These are phyloP conservation scores for Colletotrichum cereale DNA, from an alignment of 2,329 filamentous ascomycete genomes.

Conservation along the genomic window DNA sequence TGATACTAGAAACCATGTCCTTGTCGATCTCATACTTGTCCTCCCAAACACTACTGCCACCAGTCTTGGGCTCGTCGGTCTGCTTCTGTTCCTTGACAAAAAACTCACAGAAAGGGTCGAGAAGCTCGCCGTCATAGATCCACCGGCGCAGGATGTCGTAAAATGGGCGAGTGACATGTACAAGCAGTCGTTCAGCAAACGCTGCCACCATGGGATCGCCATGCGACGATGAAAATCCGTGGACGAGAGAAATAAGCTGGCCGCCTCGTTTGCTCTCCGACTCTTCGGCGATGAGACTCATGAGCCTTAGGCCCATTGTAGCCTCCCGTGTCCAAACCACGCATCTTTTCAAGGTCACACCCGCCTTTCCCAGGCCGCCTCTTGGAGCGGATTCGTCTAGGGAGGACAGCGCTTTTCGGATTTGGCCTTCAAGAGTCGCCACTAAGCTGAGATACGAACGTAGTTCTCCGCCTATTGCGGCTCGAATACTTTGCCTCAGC, in stretches of 20 bases:
- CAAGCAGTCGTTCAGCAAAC: conserved; percentile 90
- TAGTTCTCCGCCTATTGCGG: conserved; percentile 86
- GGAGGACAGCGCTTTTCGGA: conserved; percentile 82
- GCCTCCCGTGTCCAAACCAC: conserved; percentile 98
- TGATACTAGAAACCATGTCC: conserved; percentile 91
- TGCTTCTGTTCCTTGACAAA: conserved; percentile 89
- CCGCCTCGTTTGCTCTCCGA: conserved; percentile 87
- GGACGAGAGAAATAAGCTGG: conserved; percentile 92
- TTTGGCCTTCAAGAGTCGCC: conserved; percentile 92
- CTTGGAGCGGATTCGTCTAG: conserved; percentile 77
- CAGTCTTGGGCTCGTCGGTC: conserved; percentile 53
- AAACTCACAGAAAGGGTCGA: conserved; percentile 96
- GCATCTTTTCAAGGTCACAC: conserved; percentile 94
- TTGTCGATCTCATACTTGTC: conserved; percentile 93
- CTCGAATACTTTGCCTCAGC: conserved; percentile 91
- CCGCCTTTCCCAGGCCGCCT: conserved; percentile 82
- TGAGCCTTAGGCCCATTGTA: conserved; percentile 92
- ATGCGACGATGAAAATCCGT: conserved; percentile 92
- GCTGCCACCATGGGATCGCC: conserved; percentile 94
- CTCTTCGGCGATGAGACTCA: conserved; percentile 95
- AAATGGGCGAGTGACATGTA: conserved; percentile 91
- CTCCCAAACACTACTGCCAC: conserved; percentile 90
- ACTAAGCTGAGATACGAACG: conserved; percentile 91
- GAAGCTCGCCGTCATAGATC: conserved; percentile 98
- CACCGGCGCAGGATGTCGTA: conserved; percentile 96